These are phyloP conservation scores for Exserohilum turcica DNA, from an alignment of 2,329 filamentous ascomycete species.

Conservation along the genomic window DNA sequence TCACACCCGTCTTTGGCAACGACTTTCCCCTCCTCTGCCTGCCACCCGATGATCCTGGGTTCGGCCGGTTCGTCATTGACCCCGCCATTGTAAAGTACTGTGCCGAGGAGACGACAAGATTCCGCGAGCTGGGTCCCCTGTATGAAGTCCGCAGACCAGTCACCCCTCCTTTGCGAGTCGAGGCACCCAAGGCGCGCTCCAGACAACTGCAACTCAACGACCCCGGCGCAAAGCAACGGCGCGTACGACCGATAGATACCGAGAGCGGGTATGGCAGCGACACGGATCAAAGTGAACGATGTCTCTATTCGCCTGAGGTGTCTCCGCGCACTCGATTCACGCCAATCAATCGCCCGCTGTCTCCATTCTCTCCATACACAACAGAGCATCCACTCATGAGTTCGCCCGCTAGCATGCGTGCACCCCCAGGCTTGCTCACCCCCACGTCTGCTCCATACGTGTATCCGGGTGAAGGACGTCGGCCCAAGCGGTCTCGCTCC, in stretches of 20 bases:
- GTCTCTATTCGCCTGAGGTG: conserved; percentile 48
- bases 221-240: conserved; percentile 14
- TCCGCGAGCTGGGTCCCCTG: conserved; percentile 34
- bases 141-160: conserved; percentile 15
- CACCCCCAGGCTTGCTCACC: conserved; percentile 7
- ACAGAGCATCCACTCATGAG: conserved; percentile 16
- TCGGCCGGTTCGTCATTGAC: conserved; percentile 56
- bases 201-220: conserved; percentile 20
- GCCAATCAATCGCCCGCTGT: conserved; percentile 49
- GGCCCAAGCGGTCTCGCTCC: conserved; percentile 37
- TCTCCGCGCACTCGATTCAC: conserved; percentile 47
- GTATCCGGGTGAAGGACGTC: conserved; percentile 12
- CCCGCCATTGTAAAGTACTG: conserved; percentile 46
- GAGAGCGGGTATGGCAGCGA: conserved; percentile 52
- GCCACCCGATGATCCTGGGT: conserved; percentile 65
- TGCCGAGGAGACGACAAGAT: conserved; percentile 45
- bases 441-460: conserved; percentile 23
- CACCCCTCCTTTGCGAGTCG: conserved; percentile 7
- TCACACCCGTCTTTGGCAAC: conserved; percentile 89
- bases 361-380: conserved; percentile 18
- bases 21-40: conserved; percentile 77
- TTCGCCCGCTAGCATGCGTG: conserved; percentile 14
- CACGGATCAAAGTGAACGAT: conserved; percentile 46
- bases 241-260: conserved; percentile 28
- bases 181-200: conserved; percentile 20